Percentiles rank a stretch among this genome's conserved stretches.
phyloP scores from a whole-genome alignment of 2,329 filamentous ascomycete genomes.

The Penicillium hesseltinei region DNA sequence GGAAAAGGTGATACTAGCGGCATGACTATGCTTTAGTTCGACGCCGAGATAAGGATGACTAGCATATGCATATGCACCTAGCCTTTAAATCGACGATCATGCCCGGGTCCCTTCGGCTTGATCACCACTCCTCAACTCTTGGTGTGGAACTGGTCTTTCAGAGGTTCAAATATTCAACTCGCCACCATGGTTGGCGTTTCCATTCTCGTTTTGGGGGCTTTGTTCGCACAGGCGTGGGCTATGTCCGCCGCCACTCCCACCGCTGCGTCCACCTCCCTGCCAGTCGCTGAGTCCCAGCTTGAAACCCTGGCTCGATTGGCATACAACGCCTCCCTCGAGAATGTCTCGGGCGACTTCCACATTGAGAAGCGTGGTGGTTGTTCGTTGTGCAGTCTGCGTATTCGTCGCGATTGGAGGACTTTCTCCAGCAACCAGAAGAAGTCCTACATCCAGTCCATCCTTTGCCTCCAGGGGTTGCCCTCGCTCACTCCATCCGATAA shows the following conservation, averaged over 20 bases:
- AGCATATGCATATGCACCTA: neutral
- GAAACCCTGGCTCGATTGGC: conserved; percentile 16
- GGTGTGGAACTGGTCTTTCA: neutral
- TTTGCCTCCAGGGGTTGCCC: conserved; percentile 45
- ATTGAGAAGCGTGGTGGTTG: conserved; percentile 12
- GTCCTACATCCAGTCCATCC: conserved; percentile 47
- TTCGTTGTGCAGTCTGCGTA: conserved; percentile 16
- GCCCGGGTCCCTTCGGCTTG: neutral
- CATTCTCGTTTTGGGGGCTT: conserved; percentile 14
- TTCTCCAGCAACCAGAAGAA: conserved; percentile 36
- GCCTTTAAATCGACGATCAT: neutral
- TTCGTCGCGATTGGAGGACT: conserved; percentile 31
- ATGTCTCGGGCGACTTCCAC: neutral
- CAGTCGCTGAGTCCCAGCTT: conserved; percentile 15
- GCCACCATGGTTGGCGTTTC: conserved; percentile 16
- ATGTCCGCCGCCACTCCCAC: conserved; percentile 11
- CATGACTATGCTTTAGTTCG: neutral
- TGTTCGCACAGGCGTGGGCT: conserved; percentile 15
- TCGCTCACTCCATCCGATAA: conserved; percentile 34
- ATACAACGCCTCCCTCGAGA: conserved; percentile 10
- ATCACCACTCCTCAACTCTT: neutral
- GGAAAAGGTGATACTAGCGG: neutral
- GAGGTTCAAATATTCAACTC: neutral
- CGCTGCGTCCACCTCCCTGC: conserved; percentile 4
- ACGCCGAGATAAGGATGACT: neutral